Conservation (phyloP, 176 grass and related monocot species). For the Neostapfia colusana region DNA sequence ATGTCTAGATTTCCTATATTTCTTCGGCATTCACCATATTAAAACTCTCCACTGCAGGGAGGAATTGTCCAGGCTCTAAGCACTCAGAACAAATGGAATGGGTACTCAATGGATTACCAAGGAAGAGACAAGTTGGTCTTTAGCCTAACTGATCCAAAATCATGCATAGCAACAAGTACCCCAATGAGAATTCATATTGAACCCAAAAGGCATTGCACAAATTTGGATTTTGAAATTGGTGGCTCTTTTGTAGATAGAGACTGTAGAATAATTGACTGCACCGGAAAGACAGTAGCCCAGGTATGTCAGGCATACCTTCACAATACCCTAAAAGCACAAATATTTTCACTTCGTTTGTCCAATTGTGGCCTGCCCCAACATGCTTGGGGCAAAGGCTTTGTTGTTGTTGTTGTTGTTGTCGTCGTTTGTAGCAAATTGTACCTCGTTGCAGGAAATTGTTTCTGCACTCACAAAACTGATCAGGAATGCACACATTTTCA, state of each 20-base stretch:
- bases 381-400: no score
- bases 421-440: slow-evolving; percentile 4
- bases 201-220: slow-evolving; percentile 52
- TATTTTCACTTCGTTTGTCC: no score
- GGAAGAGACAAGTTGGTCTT: slow-evolving; percentile 62
- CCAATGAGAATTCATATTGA: slow-evolving; percentile 61
- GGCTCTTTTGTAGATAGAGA: slow-evolving; percentile 78
- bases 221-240: slow-evolving; percentile 66
- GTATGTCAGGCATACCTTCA: slow-evolving; percentile 39
- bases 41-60: slow-evolving; percentile 50
- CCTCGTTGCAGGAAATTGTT: neutral
- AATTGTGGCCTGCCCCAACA: no score
- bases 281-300: slow-evolving; percentile 61
- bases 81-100: slow-evolving; percentile 67
- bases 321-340: slow-evolving; percentile 16
- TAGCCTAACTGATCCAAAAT: slow-evolving; percentile 77
- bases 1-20: slow-evolving; percentile 25
- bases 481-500: neutral
- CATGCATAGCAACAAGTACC: slow-evolving; percentile 46
- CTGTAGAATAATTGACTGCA: slow-evolving; percentile 62
- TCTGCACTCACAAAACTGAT: slow-evolving; percentile 30
- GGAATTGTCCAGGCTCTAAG: slow-evolving; percentile 79
- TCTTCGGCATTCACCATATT: slow-evolving; percentile 5
- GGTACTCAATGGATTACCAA: slow-evolving; percentile 69
- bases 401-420: no score